Base-by-base conservation (phyloP, 495 filamentous ascomycete genomes). In the Aspergillus bertholletiae region DNA sequence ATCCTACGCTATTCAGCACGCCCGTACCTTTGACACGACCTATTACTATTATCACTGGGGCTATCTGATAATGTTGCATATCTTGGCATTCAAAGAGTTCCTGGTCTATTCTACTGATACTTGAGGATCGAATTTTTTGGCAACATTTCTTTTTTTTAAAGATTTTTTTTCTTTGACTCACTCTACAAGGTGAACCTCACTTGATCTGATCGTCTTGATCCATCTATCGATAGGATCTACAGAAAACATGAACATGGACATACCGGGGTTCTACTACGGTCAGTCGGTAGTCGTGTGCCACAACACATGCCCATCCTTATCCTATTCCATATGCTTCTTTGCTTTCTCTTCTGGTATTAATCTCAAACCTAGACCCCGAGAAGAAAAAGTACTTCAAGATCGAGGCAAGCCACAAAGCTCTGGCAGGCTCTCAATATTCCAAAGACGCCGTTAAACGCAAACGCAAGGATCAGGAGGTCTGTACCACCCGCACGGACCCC, bases 331-430 rank as follows among this genome's bases (percentile, higher is more conserved):
- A 7, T 2, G 9, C 2, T 37, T 2, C 34, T 6, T 2, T n/a
- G 1, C 2, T 6, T 37, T 37, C 34, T 37, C 15, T 34, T 39
- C 5, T 24, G 22, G 22, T 26, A 7, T 34, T 30, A 47, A 39
- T 49, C 8, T 27, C 28, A 22, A n/a, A 17, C 21, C 17, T 60
- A 80, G 82, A 84, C 60, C 56, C 61, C 13, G 77, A 79, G 34
- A 82, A 80, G 63, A 77, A 77, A 43, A 84, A 81, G 51, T 85
- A 85, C 59, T 85, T 84, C 64, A 74, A 73, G 30, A 78, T 84
- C 49, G 70, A 74, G 44, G 66, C 76, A 21, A 74, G 74, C 55
- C 79, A 82, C 64, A 63, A 65, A 23, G 80, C 74, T 1, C 62
- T 74, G 13, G 54, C 67, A 11, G 72, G 67, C 35, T 59, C 74